Evolutionary conservation across 192 early-diverging fungal species (phyloP), one percentile per base, ranked within the genome.

Genomic region (Podochytrium sp.): DNA sequence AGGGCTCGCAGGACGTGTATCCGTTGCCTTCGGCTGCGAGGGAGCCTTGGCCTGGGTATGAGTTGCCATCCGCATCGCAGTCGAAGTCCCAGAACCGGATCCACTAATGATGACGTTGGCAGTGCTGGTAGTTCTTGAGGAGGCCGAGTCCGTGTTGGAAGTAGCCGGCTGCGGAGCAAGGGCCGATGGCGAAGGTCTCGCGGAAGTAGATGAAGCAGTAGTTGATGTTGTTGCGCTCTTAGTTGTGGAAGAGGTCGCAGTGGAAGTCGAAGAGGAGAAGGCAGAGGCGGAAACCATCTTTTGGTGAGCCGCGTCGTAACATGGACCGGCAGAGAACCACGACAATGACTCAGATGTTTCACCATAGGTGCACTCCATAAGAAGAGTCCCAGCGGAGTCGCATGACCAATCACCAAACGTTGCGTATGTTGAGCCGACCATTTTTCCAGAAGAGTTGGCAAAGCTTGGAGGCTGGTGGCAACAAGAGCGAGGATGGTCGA

Each of bases 1-100:
- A 27, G 14, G 65, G 65, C 30, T 66, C 65, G 32, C 65, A 66
- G 42, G 65, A 66, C 27, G 65, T 66, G 43, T 66, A 66, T 50
- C 41, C 65, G 18, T 66, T 20, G 65, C 50, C 50, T 50, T 66
- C 65, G 16, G n/a, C 14, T n/a, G n/a, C n/a, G n/a, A n/a, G n/a
- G n/a, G n/a, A n/a, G n/a, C 0, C 2, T 33, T 66, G 27, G 39
- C 32, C 32, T 10, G 16, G 10, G 47, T 43, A 66, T 7, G 65
- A 50, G 18, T 27, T 12, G 39, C 65, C 65, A 29, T 16, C 32
- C 7, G 29, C 16, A 32, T 66, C 65, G 43, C 50, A 66, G 39
- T 50, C 43, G 43, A 66, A 14, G 65, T 66, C 2, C 65, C 65
- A 29, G 14, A 16, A 27, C 65, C 65, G 12, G 18, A 33, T 16